A percentile compares a stretch with the other conserved stretches of the same genome.
phyloP scores from a whole-genome alignment of 2,329 filamentous ascomycete species.

The Pezicula radicicola region DNA sequence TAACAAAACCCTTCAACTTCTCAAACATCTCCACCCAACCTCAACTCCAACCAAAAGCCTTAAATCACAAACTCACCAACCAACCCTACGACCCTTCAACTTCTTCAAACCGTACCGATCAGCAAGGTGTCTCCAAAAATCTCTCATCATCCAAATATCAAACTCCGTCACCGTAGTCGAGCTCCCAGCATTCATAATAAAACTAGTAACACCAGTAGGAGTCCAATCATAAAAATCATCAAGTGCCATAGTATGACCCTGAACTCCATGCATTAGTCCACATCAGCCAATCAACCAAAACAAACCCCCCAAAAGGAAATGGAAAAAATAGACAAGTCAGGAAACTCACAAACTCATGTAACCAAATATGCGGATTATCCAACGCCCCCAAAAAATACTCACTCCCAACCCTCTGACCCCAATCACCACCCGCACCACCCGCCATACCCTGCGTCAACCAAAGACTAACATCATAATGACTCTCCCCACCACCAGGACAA shows the following conservation, averaged over 20 bases:
- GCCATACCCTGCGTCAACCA: conserved; percentile 44
- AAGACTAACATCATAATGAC: no score
- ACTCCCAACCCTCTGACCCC: conserved; percentile 41
- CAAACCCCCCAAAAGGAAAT: no score
- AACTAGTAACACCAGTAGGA: conserved; percentile 36
- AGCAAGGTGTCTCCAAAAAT: conserved; percentile 40
- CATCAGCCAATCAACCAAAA: conserved; percentile 13
- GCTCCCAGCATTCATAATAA: conserved; percentile 44
- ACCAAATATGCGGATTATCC: conserved; percentile 40
- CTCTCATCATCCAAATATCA: conserved; percentile 45
- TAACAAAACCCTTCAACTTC: no score
- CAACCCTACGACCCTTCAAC: neutral
- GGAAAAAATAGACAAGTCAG: no score
- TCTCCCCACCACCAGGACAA: no score
- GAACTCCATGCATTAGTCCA: no score
- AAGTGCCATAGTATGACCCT: conserved; percentile 40
- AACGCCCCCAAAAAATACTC: conserved; percentile 40
- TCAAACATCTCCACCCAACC: no score
- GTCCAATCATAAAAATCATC: conserved; percentile 41
- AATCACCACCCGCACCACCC: conserved; percentile 43
- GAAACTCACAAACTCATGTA: conserved; percentile 34
- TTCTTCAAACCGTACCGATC: conserved; percentile 4
- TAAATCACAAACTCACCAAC: neutral
- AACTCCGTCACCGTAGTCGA: conserved; percentile 42
- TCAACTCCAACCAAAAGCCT: no score